A percentile compares a stretch with the other conserved stretches of the same genome.
phyloP scores from a whole-genome alignment of 805 yeast species.

The Candida tallmaniae region DNA sequence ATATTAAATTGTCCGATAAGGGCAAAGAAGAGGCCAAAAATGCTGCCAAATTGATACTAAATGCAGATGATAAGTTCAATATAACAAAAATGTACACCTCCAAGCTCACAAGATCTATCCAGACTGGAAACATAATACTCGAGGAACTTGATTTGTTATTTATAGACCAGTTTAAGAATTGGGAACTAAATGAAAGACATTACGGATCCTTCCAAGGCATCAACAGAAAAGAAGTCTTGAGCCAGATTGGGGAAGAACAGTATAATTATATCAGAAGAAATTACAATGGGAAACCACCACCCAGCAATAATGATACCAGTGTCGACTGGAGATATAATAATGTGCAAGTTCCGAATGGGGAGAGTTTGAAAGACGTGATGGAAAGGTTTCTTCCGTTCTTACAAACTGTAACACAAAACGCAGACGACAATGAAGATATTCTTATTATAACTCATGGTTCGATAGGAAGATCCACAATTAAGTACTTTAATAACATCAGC shows the following conservation, averaged over 20 bases:
- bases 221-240: slow-evolving; percentile 32
- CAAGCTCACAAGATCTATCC: slow-evolving; percentile 35
- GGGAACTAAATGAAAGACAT: slow-evolving; percentile 43
- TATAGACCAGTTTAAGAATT: slow-evolving; percentile 34
- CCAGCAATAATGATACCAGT: slow-evolving; percentile 20
- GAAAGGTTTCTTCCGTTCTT: slow-evolving; percentile 37
- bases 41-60: slow-evolving; percentile 33
- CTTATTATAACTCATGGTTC: slow-evolving; percentile 41
- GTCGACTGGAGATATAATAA: slow-evolving; percentile 35
- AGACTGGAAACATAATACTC: slow-evolving; percentile 37
- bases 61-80: slow-evolving; percentile 10
- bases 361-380: slow-evolving; percentile 35
- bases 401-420: slow-evolving; percentile 15
- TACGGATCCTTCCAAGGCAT: slow-evolving; percentile 41
- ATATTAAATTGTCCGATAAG: slow-evolving; percentile 33
- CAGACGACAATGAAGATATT: slow-evolving; percentile 19
- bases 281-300: slow-evolving; percentile 36
- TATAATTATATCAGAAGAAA: slow-evolving; percentile 36
- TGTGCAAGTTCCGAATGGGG: slow-evolving; percentile 32
- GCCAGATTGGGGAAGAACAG: slow-evolving; percentile 31
- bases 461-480: slow-evolving; percentile 37
- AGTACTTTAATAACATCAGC: slow-evolving; percentile 30
- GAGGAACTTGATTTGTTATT: slow-evolving; percentile 27
- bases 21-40: slow-evolving; percentile 36
- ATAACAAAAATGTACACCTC: slow-evolving; percentile 34